Percentiles rank a stretch among this genome's conserved stretches.
Conservation (phyloP, 1,139 yeast species). For the Kluyveromyces sp. region DNA sequence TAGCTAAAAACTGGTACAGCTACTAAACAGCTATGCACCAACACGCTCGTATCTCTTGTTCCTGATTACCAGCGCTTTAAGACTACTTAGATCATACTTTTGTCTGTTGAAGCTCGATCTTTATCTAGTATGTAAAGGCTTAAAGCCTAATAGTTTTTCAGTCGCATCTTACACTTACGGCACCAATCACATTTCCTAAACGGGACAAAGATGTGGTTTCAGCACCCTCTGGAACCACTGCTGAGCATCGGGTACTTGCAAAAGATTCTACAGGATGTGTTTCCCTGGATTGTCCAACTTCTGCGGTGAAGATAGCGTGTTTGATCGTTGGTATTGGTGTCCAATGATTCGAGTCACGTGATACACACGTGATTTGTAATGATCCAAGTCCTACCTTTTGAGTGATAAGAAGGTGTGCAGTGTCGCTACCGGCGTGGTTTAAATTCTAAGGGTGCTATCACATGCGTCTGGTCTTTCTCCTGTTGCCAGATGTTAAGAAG, state of each 20-base stretch:
- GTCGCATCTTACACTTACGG: background rate
- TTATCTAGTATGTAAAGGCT: background rate
- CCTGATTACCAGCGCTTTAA: background rate
- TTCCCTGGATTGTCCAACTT: too few relatives aligned
- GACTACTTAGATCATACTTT: background rate
- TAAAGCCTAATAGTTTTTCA: background rate
- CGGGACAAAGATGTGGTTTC: background rate
- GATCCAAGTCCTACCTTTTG: too few relatives aligned
- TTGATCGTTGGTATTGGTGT: too few relatives aligned
- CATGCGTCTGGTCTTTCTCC: too few relatives aligned
- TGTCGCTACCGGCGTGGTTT: too few relatives aligned
- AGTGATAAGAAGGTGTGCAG: too few relatives aligned
- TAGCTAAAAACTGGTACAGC: background rate
- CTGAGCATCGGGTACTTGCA: too few relatives aligned
- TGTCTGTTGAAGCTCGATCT: background rate
- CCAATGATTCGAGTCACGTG: background rate
- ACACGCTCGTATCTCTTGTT: background rate
- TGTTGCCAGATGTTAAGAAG: too few relatives aligned
- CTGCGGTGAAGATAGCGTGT: too few relatives aligned
- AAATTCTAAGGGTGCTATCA: too few relatives aligned
- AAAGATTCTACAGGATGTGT: too few relatives aligned
- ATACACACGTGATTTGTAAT: too few relatives aligned
- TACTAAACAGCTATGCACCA: background rate
- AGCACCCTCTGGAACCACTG: background rate
- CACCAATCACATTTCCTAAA: constrained; percentile 2